These are phyloP conservation scores for Backusella australiensis DNA, from an alignment of 192 early-diverging fungal species.

Conservation along the genomic window DNA sequence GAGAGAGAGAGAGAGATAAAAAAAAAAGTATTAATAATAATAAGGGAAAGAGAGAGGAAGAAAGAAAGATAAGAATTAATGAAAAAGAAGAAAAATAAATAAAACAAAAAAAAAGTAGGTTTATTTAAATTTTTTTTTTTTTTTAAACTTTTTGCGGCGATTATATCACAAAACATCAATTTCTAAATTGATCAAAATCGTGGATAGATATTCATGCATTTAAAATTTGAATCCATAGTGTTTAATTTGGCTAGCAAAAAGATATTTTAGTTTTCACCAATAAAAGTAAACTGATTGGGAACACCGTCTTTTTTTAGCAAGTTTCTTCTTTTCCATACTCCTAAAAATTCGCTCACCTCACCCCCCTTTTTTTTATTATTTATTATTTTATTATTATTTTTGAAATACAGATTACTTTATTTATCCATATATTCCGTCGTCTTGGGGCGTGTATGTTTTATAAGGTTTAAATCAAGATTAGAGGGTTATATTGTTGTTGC, in stretches of 20 bases:
- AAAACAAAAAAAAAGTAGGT: not conserved
- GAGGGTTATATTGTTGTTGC: not conserved
- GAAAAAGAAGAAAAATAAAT: not conserved
- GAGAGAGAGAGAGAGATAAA: not conserved
- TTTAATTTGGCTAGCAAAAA: slow-evolving; percentile 3
- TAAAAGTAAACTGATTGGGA: not conserved
- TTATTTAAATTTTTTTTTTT: not conserved
- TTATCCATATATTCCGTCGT: not conserved
- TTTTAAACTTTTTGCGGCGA: slow-evolving; percentile 6
- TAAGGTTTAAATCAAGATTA: not conserved
- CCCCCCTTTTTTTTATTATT: not conserved
- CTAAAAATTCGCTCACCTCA: not conserved
- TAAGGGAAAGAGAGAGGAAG: not conserved
- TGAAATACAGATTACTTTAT: not conserved
- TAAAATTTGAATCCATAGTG: not conserved
- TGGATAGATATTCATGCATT: not conserved
- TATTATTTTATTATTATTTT: not conserved
- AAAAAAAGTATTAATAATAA: slow-evolving; percentile 1
- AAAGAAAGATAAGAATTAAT: not conserved
- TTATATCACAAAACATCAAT: slow-evolving; percentile 8
- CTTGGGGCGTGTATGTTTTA: not conserved
- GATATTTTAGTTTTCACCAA: not conserved
- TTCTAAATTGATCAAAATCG: slow-evolving; percentile 1
- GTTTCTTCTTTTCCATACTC: not conserved
- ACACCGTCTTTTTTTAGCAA: not conserved